Evolutionary conservation across 2,329 filamentous ascomycete genomes (phyloP).

Genomic region (Didymella arachidicola): DNA sequence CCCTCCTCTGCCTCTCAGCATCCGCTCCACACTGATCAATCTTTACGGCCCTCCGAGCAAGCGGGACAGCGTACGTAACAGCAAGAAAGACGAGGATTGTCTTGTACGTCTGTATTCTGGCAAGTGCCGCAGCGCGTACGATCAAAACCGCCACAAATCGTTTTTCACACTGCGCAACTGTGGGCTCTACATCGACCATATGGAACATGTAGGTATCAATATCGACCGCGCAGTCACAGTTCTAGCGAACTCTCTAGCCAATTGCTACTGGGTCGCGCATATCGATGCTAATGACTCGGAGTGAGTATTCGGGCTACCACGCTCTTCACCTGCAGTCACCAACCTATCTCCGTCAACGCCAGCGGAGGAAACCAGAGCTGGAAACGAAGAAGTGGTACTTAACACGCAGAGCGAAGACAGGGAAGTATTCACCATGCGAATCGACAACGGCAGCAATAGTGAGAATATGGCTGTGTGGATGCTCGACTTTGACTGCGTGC

Average conservation of each 20-base stretch:
- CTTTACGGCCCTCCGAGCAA: not conserved
- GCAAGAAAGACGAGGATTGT: slow-evolving; percentile 3
- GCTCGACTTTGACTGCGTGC: slow-evolving; percentile 4
- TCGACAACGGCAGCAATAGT: not conserved
- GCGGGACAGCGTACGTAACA: not conserved
- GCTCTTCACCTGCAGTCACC: too few relatives aligned
- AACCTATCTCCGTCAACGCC: too few relatives aligned
- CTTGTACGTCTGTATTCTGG: slow-evolving; percentile 1
- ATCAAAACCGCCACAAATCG: not conserved
- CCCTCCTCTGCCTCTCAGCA: not conserved
- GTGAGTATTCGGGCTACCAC: not conserved
- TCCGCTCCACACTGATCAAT: not conserved
- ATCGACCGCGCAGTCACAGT: not conserved
- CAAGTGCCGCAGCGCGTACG: not conserved
- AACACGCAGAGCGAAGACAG: not conserved
- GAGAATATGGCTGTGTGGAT: slow-evolving; percentile 1
- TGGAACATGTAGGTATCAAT: not conserved
- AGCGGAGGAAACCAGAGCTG: not conserved
- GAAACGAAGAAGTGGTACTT: not conserved
- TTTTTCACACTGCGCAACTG: slow-evolving; percentile 4
- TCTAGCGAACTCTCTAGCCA: not conserved
- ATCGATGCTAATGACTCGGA: slow-evolving; percentile 4
- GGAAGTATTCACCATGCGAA: not conserved
- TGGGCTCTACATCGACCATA: not conserved
- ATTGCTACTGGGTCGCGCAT: not conserved